Evolutionary conservation across 2,329 filamentous ascomycete species (phyloP).

Genomic region (Colletotrichum viniferum): DNA sequence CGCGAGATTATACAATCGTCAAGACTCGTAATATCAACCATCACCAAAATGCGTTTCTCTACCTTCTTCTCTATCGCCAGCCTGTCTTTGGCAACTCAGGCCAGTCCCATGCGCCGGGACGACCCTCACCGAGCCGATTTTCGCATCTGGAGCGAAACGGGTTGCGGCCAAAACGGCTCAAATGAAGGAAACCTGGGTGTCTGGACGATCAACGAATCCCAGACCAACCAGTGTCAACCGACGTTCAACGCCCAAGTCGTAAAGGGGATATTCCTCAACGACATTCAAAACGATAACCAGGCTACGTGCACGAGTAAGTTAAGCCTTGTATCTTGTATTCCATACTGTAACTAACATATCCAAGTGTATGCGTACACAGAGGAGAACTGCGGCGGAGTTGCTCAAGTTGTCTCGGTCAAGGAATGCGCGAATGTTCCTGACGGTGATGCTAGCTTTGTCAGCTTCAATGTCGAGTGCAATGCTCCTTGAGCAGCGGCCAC

Average conservation of each 20-base stretch:
- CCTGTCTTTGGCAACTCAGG: not conserved
- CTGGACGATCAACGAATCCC: not conserved
- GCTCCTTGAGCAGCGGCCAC: not conserved
- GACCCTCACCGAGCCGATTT: conserved; percentile 1
- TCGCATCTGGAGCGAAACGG: conserved; percentile 4
- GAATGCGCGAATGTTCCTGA: not conserved
- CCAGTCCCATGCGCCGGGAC: not conserved
- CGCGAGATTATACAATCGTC: not conserved
- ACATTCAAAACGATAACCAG: not conserved
- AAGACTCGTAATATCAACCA: not conserved
- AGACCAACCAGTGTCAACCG: not conserved
- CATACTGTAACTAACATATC: not conserved
- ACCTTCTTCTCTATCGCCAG: not conserved
- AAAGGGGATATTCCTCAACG: not conserved
- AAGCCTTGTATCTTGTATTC: not conserved
- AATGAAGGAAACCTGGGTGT: conserved; percentile 3
- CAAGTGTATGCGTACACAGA: not conserved
- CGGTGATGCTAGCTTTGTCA: not conserved
- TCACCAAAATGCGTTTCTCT: not conserved
- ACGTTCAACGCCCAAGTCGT: not conserved
- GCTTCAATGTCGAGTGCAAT: not conserved
- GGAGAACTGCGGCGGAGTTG: not conserved
- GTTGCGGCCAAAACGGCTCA: not conserved
- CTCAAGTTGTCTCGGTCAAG: not conserved
- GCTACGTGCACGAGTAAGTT: not conserved